Conservation (phyloP, 1,284 basidiomycete genomes). For the Cutaneotrichosporon curvatum region DNA sequence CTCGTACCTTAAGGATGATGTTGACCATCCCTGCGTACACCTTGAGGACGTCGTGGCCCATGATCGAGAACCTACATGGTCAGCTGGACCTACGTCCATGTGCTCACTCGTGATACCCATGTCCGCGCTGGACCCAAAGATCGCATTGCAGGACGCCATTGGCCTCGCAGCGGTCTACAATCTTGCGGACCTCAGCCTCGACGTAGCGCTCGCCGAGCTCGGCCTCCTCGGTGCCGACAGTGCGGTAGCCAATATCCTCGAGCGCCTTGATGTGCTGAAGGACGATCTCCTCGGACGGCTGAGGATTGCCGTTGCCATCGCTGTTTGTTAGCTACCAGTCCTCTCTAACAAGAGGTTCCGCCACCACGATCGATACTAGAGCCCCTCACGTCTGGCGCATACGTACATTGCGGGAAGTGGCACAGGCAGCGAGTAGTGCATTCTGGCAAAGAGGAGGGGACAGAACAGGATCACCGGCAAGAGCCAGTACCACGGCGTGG, state of each 20-base stretch:
- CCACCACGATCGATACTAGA: too few relatives aligned
- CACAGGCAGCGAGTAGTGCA: conserved; percentile 36
- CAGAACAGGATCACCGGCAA: conserved; percentile 26
- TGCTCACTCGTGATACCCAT: conserved; percentile 69
- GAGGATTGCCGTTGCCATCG: conserved; percentile 25
- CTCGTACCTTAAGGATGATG: conserved; percentile 76
- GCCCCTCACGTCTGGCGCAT: neutral
- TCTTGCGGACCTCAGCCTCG: conserved; percentile 56
- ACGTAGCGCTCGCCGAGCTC: conserved; percentile 80
- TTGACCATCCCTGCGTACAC: conserved; percentile 83
- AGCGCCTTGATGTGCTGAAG: conserved; percentile 36
- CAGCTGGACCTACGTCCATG: conserved; percentile 7
- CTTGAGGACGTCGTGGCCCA: conserved; percentile 78
- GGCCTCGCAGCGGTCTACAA: conserved; percentile 58
- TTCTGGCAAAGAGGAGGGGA: conserved; percentile 25
- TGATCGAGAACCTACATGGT: conserved; percentile 73
- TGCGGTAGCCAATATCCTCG: conserved; percentile 83
- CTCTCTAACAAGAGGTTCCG: too few relatives aligned
- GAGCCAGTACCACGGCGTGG: conserved; percentile 18
- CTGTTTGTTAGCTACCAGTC: conserved; percentile 8
- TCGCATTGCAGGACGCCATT: conserved; percentile 67
- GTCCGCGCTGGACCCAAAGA: conserved; percentile 77
- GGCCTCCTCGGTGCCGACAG: conserved; percentile 85
- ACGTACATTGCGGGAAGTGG: conserved; percentile 21
- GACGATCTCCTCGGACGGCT: conserved; percentile 37